A percentile compares a stretch with the other conserved stretches of the same genome.
Evolutionary conservation across 306 rosid species (phyloP).

Genomic region (Vigna hirtella): DNA sequence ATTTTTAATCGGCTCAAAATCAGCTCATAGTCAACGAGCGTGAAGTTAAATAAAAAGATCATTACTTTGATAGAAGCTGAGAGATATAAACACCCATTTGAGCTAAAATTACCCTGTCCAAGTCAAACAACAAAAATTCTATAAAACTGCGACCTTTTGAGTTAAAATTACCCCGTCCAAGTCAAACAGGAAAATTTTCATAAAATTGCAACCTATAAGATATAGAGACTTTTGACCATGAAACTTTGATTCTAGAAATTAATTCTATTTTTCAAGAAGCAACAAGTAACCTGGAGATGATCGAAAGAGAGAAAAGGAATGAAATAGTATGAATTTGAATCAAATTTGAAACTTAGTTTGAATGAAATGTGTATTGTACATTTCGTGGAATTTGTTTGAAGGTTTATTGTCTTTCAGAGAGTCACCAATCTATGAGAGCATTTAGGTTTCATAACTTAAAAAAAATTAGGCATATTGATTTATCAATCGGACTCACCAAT

Average conservation of each 20-base stretch:
- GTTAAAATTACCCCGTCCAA: too few relatives aligned
- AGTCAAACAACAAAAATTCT: constrained; percentile 10
- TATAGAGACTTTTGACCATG: background rate
- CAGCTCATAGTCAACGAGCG: constrained; percentile 3
- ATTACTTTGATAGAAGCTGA: background rate
- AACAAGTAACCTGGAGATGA: constrained; percentile 49
- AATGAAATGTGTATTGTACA: background rate
- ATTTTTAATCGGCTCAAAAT: constrained; percentile 24
- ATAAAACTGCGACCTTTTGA: constrained; percentile 33
- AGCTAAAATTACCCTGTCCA: constrained; percentile 11
- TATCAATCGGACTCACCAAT: rapidly evolving
- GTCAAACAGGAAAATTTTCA: too few relatives aligned
- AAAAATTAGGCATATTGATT: too few relatives aligned
- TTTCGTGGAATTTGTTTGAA: constrained; percentile 16
- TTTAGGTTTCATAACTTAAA: too few relatives aligned
- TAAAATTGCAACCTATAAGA: background rate
- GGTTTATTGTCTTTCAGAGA: constrained; percentile 6
- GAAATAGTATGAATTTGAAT: constrained; percentile 44
- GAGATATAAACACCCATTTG: constrained; percentile 6
- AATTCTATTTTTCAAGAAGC: background rate
- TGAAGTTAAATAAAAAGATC: constrained; percentile 28
- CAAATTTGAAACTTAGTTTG: constrained; percentile 36
- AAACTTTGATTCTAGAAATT: background rate
- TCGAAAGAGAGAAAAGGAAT: background rate
- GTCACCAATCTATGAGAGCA: background rate